Conservation (phyloP, 179 eudicot species). For the Monotropa hypopitys region DNA sequence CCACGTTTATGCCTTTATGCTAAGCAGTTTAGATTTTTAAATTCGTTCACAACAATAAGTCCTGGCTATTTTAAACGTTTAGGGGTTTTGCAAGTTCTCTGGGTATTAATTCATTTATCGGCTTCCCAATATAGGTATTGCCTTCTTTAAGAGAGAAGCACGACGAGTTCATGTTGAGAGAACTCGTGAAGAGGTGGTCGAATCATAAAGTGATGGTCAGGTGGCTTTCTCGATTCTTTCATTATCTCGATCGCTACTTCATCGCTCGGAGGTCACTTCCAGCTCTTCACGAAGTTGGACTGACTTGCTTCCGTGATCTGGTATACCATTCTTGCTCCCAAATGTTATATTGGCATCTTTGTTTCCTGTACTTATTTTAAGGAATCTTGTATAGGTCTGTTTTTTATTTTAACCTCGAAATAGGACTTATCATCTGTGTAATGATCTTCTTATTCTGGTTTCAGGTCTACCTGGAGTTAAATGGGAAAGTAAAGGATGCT, state of each 20-base stretch:
- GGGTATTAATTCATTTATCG: too few relatives aligned
- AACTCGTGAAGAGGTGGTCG: constrained; percentile 64
- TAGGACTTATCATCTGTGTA: too few relatives aligned
- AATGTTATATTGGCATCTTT: not conserved
- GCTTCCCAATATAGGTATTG: too few relatives aligned
- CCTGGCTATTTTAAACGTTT: not conserved
- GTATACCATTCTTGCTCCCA: constrained; percentile 13
- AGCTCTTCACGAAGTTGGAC: constrained; percentile 53
- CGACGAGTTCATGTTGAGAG: constrained; percentile 69
- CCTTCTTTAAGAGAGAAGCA: constrained; percentile 60
- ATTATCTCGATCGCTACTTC: constrained; percentile 72
- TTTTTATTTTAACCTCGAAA: too few relatives aligned
- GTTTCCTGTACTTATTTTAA: not conserved
- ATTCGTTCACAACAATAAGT: not conserved
- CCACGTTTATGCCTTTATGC: not conserved
- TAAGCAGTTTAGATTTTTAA: not conserved
- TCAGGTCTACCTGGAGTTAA: constrained; percentile 51
- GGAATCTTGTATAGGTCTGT: too few relatives aligned
- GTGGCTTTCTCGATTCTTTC: constrained; percentile 72
- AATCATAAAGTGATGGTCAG: constrained; percentile 76
- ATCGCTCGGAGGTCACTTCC: constrained; percentile 57
- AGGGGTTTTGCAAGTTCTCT: too few relatives aligned
- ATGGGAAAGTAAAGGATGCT: constrained; percentile 53
- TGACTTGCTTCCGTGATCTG: constrained; percentile 61
- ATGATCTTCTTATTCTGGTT: not conserved